Percentiles rank a stretch among this genome's conserved stretches.
Conservation (phyloP, 176 grass and related monocot species). For the Juncus inflexus region DNA sequence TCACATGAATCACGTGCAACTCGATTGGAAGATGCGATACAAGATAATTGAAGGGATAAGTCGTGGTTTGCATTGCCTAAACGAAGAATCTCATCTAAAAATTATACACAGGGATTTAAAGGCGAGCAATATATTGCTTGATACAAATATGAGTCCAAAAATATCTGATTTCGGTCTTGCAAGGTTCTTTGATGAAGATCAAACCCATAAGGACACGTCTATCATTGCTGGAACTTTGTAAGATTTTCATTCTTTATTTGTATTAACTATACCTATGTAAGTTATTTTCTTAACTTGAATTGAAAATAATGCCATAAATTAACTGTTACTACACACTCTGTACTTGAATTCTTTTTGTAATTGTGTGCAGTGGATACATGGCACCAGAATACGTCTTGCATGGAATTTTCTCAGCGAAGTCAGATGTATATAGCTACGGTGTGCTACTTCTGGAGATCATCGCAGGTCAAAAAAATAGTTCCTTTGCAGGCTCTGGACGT, state of each 20-base stretch:
- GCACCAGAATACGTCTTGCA: constrained; percentile 6
- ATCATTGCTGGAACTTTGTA: constrained; percentile 24
- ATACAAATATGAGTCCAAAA: constrained; percentile 21
- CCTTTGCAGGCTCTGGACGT: not conserved
- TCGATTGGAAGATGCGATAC: constrained; percentile 20
- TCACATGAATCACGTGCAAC: not conserved
- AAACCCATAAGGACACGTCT: constrained; percentile 3
- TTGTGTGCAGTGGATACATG: constrained; percentile 11
- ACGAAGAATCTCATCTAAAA: constrained; percentile 21
- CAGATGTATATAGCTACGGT: not conserved
- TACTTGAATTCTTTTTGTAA: not conserved
- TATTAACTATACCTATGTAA: not conserved
- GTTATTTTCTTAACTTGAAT: not conserved
- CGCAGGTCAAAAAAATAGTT: not conserved
- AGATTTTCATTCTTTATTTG: not conserved
- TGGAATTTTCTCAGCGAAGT: not conserved
- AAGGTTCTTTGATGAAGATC: constrained; percentile 10
- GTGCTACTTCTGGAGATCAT: not conserved
- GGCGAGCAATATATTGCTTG: not conserved
- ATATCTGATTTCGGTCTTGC: constrained; percentile 23
- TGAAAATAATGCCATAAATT: not conserved
- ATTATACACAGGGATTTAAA: not conserved
- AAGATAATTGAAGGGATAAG: too few species aligned
- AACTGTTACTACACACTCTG: not conserved
- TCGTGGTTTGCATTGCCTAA: not conserved